Evolutionary conservation across 2,329 filamentous ascomycete species (phyloP).

Genomic region (Passalora sequoiae): DNA sequence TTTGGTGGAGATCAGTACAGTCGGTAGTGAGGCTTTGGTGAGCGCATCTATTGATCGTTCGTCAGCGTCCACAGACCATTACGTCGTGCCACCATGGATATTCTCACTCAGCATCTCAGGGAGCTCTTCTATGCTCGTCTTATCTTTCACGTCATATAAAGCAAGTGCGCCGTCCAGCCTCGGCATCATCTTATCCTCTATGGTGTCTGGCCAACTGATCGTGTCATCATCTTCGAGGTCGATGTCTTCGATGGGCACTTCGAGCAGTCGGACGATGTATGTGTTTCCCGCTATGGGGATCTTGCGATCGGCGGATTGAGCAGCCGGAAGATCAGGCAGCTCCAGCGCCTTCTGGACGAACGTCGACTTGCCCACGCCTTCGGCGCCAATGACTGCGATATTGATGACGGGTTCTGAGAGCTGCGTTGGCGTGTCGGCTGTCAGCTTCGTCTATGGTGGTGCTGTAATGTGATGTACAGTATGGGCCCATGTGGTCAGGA

Average conservation of each 20-base stretch:
- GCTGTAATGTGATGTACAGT: conserved; percentile 1
- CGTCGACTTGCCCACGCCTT: conserved; percentile 53
- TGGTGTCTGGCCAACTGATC: conserved; percentile 53
- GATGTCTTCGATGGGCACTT: conserved; percentile 51
- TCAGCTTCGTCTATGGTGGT: conserved; percentile 1
- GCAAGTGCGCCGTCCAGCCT: conserved; percentile 77
- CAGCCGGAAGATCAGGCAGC: conserved; percentile 42
- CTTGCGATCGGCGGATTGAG: conserved; percentile 46
- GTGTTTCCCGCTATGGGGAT: conserved; percentile 53
- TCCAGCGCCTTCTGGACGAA: conserved; percentile 56
- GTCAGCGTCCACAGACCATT: not conserved
- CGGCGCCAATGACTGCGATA: conserved; percentile 53
- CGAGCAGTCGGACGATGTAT: conserved; percentile 55
- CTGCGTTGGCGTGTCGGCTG: conserved; percentile 9
- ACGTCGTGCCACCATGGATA: too few relatives aligned
- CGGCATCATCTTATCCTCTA: conserved; percentile 64
- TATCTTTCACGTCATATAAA: conserved; percentile 80
- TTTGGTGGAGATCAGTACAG: conserved; percentile 81
- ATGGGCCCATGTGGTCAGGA: conserved; percentile 6
- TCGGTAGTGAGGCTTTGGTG: conserved; percentile 66
- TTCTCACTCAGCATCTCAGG: conserved; percentile 75
- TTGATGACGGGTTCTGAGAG: conserved; percentile 44
- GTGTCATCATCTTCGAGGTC: conserved; percentile 46
- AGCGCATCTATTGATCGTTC: conserved; percentile 57
- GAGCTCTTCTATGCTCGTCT: conserved; percentile 67